A percentile compares a stretch with the other conserved stretches of the same genome.
Evolutionary conservation across 441 rosid genomes (phyloP).

Genomic region (Brassica balearica): DNA sequence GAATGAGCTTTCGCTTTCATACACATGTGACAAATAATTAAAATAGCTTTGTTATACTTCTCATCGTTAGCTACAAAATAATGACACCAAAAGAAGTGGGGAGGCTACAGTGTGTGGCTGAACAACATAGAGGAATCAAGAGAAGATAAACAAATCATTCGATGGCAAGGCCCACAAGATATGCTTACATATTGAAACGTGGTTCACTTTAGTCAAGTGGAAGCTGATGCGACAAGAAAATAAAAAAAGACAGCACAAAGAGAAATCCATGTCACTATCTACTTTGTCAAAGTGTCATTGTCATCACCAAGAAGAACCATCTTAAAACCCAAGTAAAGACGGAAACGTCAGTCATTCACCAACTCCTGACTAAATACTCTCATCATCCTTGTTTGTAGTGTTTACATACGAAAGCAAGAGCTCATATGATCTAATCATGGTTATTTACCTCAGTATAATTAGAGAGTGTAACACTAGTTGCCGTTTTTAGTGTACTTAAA

Average conservation of each 20-base stretch:
- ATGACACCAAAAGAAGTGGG: slow-evolving; percentile 20
- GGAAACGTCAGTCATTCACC: slow-evolving; percentile 38
- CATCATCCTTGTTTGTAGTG: slow-evolving; percentile 31
- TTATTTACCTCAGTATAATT: slow-evolving; percentile 7
- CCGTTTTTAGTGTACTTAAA: slow-evolving; percentile 18
- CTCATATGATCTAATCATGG: slow-evolving; percentile 41
- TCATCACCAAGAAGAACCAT: slow-evolving; percentile 47
- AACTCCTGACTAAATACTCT: slow-evolving; percentile 26
- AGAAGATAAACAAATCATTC: slow-evolving; percentile 30
- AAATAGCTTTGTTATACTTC: slow-evolving; percentile 35
- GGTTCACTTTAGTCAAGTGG: slow-evolving; percentile 48
- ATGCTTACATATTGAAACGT: slow-evolving; percentile 40
- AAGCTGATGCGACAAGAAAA: slow-evolving; percentile 37
- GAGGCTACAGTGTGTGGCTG: slow-evolving; percentile 33
- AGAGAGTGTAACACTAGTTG: slow-evolving; percentile 27
- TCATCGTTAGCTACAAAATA: slow-evolving; percentile 40
- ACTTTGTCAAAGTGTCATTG: slow-evolving; percentile 43
- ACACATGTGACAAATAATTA: slow-evolving; percentile 17
- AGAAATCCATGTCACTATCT: slow-evolving; percentile 49
- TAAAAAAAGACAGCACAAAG: slow-evolving; percentile 32
- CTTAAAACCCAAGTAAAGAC: slow-evolving; percentile 25
- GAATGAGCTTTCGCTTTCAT: slow-evolving; percentile 39
- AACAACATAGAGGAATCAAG: slow-evolving; percentile 24
- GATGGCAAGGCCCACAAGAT: slow-evolving; percentile 45
- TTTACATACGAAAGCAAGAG: slow-evolving; percentile 39